Percentiles rank a stretch among this genome's conserved stretches.
These are phyloP conservation scores for Leccinum pachyderme DNA, from an alignment of 1,284 basidiomycete genomes.

Conservation along the genomic window DNA sequence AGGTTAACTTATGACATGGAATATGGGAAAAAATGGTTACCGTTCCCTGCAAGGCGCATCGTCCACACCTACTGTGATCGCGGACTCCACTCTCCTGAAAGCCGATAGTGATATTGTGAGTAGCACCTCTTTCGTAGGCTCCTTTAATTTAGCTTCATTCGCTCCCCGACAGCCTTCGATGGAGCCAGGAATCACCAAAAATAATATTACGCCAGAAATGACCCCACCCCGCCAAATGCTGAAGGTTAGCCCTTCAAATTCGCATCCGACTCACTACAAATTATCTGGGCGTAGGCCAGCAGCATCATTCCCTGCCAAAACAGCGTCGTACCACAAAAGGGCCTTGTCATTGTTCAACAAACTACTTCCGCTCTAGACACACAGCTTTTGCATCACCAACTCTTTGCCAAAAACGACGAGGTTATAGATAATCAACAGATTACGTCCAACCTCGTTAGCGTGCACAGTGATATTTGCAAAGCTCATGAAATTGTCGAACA, in stretches of 20 bases:
- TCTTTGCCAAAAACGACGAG: constrained; percentile 3
- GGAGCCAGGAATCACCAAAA: neutral
- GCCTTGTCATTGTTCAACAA: neutral
- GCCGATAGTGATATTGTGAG: constrained; percentile 12
- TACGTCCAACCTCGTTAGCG: neutral
- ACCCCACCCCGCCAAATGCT: neutral
- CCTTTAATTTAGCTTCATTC: neutral
- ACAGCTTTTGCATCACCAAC: neutral
- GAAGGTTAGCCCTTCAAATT: constrained; percentile 16
- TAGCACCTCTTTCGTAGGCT: neutral
- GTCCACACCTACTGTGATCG: neutral
- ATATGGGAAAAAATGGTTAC: neutral
- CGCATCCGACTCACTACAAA: neutral
- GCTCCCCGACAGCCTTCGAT: constrained; percentile 4
- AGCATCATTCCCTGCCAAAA: neutral
- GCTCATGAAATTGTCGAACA: neutral
- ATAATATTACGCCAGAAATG: neutral
- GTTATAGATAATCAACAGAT: neutral
- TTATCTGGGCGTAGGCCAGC: constrained; percentile 10
- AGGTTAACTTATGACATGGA: constrained; percentile 1
- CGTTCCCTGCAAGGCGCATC: neutral
- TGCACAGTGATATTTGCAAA: neutral
- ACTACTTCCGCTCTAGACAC: neutral
- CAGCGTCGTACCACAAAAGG: neutral
- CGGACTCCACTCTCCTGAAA: neutral